Conservation (phyloP, 169 alveolate species). For the Besnoitia besnoiti region DNA sequence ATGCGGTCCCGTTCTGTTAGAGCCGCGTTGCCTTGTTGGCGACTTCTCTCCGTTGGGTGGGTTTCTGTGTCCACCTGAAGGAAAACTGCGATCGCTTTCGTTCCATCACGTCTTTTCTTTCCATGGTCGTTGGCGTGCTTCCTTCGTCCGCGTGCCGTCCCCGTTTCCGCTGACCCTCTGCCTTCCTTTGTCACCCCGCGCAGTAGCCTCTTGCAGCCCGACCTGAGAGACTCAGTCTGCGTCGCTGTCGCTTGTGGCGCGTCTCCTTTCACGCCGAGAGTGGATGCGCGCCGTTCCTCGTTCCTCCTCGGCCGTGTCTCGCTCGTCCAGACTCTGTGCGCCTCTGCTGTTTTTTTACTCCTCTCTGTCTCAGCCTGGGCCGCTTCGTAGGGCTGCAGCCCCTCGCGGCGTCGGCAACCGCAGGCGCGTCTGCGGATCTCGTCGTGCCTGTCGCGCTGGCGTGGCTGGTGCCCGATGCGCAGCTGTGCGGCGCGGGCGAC, state of each 20-base stretch:
- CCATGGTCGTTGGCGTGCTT: neutral
- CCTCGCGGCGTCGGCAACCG: neutral
- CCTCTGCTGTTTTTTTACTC: too few relatives aligned
- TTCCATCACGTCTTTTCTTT: neutral
- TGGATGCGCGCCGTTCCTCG: neutral
- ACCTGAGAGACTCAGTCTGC: neutral
- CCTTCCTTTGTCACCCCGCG: neutral
- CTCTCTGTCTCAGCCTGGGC: neutral
- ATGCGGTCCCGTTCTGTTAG: neutral
- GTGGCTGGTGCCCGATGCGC: neutral
- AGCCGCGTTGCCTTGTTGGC: neutral
- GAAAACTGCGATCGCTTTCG: too few relatives aligned
- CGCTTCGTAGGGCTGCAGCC: slow-evolving; percentile 2
- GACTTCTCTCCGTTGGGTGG: neutral
- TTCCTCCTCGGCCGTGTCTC: neutral
- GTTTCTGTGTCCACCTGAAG: neutral
- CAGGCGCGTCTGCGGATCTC: neutral
- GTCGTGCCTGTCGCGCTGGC: neutral
- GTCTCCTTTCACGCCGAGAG: neutral
- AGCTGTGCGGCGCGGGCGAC: neutral
- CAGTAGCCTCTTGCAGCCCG: neutral
- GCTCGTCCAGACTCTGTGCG: neutral
- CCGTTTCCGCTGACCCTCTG: too few relatives aligned
- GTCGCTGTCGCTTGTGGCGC: neutral
- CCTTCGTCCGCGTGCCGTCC: neutral